These are phyloP conservation scores for Passalora sequoiae DNA, from an alignment of 2,329 filamentous ascomycete genomes.

Conservation along the genomic window DNA sequence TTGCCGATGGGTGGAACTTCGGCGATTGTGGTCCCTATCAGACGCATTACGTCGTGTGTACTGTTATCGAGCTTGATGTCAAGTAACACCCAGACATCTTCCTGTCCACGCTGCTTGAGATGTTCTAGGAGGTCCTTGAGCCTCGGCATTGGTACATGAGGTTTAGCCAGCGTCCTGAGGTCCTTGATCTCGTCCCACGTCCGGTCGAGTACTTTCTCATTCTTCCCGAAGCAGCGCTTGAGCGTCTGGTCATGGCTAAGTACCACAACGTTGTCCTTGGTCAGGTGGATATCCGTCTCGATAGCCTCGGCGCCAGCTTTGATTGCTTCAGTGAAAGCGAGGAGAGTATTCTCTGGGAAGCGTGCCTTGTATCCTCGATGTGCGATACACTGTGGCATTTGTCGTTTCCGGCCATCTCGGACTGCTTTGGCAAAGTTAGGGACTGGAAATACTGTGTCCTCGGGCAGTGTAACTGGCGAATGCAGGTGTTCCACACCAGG, in stretches of 20 bases:
- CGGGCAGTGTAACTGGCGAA: constrained; percentile 21
- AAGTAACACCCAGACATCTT: constrained; percentile 72
- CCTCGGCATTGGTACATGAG: constrained; percentile 66
- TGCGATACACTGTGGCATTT: constrained; percentile 65
- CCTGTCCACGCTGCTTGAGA: constrained; percentile 58
- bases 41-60: constrained; percentile 62
- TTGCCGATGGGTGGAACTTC: constrained; percentile 20
- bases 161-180: constrained; percentile 61
- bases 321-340: constrained; percentile 68
- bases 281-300: constrained; percentile 83
- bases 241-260: constrained; percentile 65
- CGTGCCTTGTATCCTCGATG: constrained; percentile 73
- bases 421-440: constrained; percentile 22
- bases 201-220: constrained; percentile 67
- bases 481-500: constrained; percentile 29
- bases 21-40: constrained; percentile 60
- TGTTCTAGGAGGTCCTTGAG: constrained; percentile 70
- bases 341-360: constrained; percentile 82
- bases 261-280: constrained; percentile 76
- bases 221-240: constrained; percentile 74
- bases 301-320: constrained; percentile 71
- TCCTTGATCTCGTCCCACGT: constrained; percentile 68
- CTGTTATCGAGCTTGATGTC: constrained; percentile 84
- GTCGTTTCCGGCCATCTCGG: constrained; percentile 24
- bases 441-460: constrained; percentile 23